Evolutionary conservation across 1,139 yeast species (phyloP).

Genomic region (Candida mesenterica): DNA sequence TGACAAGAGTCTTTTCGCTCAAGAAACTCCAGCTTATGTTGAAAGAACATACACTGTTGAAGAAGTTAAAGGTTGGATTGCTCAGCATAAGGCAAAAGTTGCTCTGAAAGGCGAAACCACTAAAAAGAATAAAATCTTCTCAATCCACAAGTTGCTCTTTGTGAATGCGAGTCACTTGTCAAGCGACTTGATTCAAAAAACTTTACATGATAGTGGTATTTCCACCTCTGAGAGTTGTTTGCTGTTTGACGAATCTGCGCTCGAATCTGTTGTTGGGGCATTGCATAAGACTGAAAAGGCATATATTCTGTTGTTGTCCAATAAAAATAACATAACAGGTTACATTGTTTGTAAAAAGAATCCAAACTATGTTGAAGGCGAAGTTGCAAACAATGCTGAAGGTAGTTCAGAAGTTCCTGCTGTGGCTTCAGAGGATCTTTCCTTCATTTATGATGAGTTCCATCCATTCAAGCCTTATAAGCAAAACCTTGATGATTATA

Average conservation of each 20-base stretch:
- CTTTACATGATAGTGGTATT: conserved; percentile 46
- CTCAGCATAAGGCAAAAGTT: conserved; percentile 32
- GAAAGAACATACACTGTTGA: conserved; percentile 27
- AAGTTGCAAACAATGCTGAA: conserved; percentile 15
- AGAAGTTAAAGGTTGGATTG: conserved; percentile 51
- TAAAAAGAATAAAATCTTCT: conserved; percentile 48
- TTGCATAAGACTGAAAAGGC: conserved; percentile 50
- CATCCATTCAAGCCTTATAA: conserved; percentile 76
- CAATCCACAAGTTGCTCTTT: conserved; percentile 71
- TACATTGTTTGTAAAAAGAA: conserved; percentile 66
- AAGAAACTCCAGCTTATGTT: conserved; percentile 16
- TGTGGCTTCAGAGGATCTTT: conserved; percentile 28
- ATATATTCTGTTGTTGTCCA: conserved; percentile 24
- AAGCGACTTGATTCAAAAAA: conserved; percentile 69
- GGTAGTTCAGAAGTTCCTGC: conserved; percentile 22
- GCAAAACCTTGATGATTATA: conserved; percentile 29
- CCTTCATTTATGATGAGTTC: conserved; percentile 71
- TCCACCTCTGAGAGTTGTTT: conserved; percentile 43
- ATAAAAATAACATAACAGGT: conserved; percentile 44
- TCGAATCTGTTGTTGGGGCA: conserved; percentile 36
- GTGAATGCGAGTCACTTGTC: conserved; percentile 72
- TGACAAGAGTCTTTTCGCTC: conserved; percentile 47
- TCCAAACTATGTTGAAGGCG: conserved; percentile 31
- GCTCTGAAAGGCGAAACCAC: conserved; percentile 13
- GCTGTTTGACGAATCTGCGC: conserved; percentile 18